Base-by-base conservation (phyloP, 108 stramenopile genomes). In the Aurantiochytrium sp. region DNA sequence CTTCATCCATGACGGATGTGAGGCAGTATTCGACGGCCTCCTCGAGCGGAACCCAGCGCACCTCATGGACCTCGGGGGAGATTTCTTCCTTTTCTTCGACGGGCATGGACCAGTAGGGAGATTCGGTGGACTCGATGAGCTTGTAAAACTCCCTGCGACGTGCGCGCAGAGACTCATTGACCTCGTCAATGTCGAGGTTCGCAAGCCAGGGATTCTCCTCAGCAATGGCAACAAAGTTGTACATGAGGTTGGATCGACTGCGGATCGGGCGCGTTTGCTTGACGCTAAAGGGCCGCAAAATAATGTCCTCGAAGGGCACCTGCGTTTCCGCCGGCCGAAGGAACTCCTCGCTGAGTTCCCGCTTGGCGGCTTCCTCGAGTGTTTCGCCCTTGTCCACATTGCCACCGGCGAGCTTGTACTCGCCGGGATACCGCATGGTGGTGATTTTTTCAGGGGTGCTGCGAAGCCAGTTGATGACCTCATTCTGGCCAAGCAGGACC, bases 381-480 rank as follows among this genome's bases (percentile, higher is more conserved):
- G 90, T 83, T 57, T 91, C 91, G n/a, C 90, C 91, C 16, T 12
- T n/a, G 73, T 91, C 91, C 47, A 91, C 64, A 88, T 91, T 91
- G 28, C 91, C 91, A 12, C 91, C 91, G 28, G 76, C 76, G 25
- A 83, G 51, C 51, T 83, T 83, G 51, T 53, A 83, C 28, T 83
- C 76, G 6, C 76, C 76, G 28, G 76, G 76, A 35, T 83, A 83
- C 1, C 76, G 76, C 76, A 83, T 83, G 49, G 76, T 83, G n/a
- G 51, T 53, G 76, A 83, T 47, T 23, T 83, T 83, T 16, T 83
- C 76, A 6, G 45, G 45, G 43, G 45, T 83, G 51, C 76, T 83
- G 45, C 76, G 76, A 1, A 83, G 45, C 76, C 76, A 83, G 51
- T 83, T 83, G 76, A 83, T 83, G 51, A 83, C 76, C 51, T 83